Evolutionary conservation across 2,329 filamentous ascomycete species (phyloP).

Genomic region (Pseudocercospora fuligena): DNA sequence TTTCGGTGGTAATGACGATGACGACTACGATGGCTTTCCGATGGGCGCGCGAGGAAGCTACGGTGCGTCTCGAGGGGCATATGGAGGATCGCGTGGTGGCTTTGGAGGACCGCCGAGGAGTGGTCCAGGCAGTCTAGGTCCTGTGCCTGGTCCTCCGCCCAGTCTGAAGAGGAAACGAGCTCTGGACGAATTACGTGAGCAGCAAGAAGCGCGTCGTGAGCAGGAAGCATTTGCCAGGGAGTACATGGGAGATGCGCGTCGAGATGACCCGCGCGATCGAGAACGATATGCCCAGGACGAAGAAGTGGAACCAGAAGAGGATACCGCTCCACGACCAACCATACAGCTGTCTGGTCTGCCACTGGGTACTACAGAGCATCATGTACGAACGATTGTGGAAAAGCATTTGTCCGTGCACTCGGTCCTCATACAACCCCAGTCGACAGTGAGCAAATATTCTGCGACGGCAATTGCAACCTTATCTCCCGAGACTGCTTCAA

Average conservation of each 20-base stretch:
- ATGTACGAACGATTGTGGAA: constrained; percentile 59
- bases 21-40: constrained; percentile 33
- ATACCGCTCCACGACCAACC: constrained; percentile 54
- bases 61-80: constrained; percentile 16
- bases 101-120: constrained; percentile 45
- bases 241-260: constrained; percentile 14
- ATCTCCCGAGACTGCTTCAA: constrained; percentile 77
- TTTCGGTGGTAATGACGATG: constrained; percentile 58
- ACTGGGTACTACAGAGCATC: constrained; percentile 60
- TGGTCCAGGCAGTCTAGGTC: constrained; percentile 56
- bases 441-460: constrained; percentile 61
- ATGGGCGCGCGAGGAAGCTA: constrained; percentile 29
- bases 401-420: constrained; percentile 35
- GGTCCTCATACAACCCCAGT: constrained; percentile 31
- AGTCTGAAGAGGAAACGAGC: constrained; percentile 42
- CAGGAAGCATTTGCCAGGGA: constrained; percentile 29
- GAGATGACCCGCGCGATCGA: constrained; percentile 37
- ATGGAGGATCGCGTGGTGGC: constrained; percentile 24
- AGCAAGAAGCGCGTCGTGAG: constrained; percentile 35
- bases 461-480: constrained; percentile 80
- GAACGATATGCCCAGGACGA: constrained; percentile 18
- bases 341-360: constrained; percentile 60
- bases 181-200: constrained; percentile 40
- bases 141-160: constrained; percentile 43
- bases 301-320: constrained; percentile 49